A percentile compares a stretch with the other conserved stretches of the same genome.
Evolutionary conservation across 768 basidiomycete species (phyloP).

Genomic region (Crassisporium funariophilum): DNA sequence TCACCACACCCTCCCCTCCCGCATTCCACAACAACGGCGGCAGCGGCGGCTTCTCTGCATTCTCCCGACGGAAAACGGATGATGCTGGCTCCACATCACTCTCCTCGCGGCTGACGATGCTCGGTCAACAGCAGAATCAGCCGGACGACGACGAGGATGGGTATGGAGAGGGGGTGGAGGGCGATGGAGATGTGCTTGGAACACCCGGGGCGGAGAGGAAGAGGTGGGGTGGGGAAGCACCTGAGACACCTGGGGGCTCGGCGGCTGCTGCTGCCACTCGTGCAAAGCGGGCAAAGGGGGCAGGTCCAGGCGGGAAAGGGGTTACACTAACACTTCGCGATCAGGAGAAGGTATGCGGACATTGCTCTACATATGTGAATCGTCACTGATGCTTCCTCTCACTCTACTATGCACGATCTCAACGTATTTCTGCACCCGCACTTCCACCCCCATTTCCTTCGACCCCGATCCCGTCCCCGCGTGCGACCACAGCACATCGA

Average conservation of each 20-base stretch:
- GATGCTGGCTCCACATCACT: constrained; percentile 37
- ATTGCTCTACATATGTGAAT: too few species aligned
- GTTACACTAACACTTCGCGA: constrained; percentile 81
- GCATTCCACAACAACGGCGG: constrained; percentile 14
- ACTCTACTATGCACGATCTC: neutral
- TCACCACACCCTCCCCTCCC: constrained; percentile 54
- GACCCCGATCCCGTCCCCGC: too few species aligned
- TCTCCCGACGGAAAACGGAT: constrained; percentile 40
- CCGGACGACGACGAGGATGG: constrained; percentile 29
- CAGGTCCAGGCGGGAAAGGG: constrained; percentile 42
- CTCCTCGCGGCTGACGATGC: constrained; percentile 36
- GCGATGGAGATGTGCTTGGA: constrained; percentile 48
- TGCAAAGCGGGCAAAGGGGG: constrained; percentile 44
- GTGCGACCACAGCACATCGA: constrained; percentile 96
- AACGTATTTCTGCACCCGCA: constrained; percentile 4
- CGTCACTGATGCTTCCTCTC: too few species aligned
- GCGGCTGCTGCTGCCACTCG: constrained; percentile 25
- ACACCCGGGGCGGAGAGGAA: constrained; percentile 54
- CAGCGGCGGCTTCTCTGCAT: constrained; percentile 22
- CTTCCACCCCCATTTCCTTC: neutral
- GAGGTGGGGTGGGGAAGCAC: constrained; percentile 31
- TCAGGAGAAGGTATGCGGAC: constrained; percentile 92
- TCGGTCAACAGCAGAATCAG: constrained; percentile 1
- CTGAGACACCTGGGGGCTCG: constrained; percentile 58
- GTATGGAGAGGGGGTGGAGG: constrained; percentile 33